A percentile compares a stretch with the other conserved stretches of the same genome.
phyloP scores from a whole-genome alignment of 768 basidiomycete genomes.

The Lentinula boryana region DNA sequence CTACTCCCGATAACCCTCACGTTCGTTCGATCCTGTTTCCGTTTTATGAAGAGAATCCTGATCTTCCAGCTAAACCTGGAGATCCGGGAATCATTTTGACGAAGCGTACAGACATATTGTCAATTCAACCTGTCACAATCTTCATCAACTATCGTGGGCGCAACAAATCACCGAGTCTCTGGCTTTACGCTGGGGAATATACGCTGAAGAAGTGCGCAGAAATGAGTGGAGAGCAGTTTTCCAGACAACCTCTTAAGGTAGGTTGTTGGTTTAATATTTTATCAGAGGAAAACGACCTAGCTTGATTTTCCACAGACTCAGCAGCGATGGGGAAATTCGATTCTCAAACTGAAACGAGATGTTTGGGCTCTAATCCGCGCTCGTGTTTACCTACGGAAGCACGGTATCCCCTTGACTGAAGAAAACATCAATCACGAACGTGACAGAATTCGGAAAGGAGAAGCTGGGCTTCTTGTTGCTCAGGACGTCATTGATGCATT shows the following conservation, averaged over 20 bases:
- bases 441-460: neutral
- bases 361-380: neutral
- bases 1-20: neutral
- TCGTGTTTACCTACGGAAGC: neutral
- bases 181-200: slow-evolving; percentile 1
- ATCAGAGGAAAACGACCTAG: neutral
- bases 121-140: neutral
- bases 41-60: neutral
- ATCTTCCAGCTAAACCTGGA: slow-evolving; percentile 1
- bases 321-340: neutral
- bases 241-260: neutral
- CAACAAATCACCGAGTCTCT: neutral
- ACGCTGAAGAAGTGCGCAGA: neutral
- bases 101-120: neutral
- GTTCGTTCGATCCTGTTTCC: neutral
- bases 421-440: neutral
- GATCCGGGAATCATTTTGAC: slow-evolving; percentile 1
- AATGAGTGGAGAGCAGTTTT: neutral
- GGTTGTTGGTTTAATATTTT: neutral
- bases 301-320: neutral
- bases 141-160: neutral
- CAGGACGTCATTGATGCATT: slow-evolving; percentile 2
- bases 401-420: neutral
- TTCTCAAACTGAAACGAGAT: neutral
- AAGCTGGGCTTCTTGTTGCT: neutral